Conservation (phyloP, 2,329 filamentous ascomycete species). For the Fusarium graminum region DNA sequence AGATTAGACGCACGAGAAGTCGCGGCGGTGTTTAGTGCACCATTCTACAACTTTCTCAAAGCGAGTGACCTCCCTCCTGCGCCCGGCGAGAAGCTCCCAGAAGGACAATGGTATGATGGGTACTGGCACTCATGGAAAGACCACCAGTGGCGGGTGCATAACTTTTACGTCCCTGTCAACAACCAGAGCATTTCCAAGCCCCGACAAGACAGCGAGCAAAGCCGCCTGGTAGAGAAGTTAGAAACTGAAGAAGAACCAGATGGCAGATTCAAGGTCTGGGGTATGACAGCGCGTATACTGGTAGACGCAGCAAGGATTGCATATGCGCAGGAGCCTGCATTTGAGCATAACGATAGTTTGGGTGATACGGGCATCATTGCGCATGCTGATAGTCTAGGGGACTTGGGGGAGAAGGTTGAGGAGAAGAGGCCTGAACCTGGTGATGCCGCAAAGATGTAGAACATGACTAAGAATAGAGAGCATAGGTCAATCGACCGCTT, state of each 20-base stretch:
- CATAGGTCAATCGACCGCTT: neutral
- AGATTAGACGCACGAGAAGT: slow-evolving; percentile 90
- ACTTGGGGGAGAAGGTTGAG: slow-evolving; percentile 58
- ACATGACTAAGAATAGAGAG: neutral
- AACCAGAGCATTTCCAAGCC: slow-evolving; percentile 77
- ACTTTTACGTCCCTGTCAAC: slow-evolving; percentile 88
- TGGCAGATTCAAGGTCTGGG: slow-evolving; percentile 85
- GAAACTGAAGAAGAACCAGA: slow-evolving; percentile 62
- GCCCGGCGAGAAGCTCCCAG: slow-evolving; percentile 56
- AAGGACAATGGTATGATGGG: slow-evolving; percentile 85
- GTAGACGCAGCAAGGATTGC: slow-evolving; percentile 90
- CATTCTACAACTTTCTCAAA: slow-evolving; percentile 85
- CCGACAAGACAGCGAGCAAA: slow-evolving; percentile 56
- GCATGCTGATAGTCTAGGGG: slow-evolving; percentile 60
- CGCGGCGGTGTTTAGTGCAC: slow-evolving; percentile 91
- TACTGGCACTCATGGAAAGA: slow-evolving; percentile 85
- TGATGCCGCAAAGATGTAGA: slow-evolving; percentile 53
- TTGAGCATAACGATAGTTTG: slow-evolving; percentile 73
- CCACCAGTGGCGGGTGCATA: slow-evolving; percentile 85
- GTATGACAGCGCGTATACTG: slow-evolving; percentile 92
- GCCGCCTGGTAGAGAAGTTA: slow-evolving; percentile 58
- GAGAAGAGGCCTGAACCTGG: slow-evolving; percentile 49
- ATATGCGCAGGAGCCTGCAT: slow-evolving; percentile 85
- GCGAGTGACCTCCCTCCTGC: slow-evolving; percentile 66
- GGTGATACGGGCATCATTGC: slow-evolving; percentile 68